These are phyloP conservation scores for Mortierella sp. DNA, from an alignment of 371 early-diverging fungal genomes.

Conservation along the genomic window DNA sequence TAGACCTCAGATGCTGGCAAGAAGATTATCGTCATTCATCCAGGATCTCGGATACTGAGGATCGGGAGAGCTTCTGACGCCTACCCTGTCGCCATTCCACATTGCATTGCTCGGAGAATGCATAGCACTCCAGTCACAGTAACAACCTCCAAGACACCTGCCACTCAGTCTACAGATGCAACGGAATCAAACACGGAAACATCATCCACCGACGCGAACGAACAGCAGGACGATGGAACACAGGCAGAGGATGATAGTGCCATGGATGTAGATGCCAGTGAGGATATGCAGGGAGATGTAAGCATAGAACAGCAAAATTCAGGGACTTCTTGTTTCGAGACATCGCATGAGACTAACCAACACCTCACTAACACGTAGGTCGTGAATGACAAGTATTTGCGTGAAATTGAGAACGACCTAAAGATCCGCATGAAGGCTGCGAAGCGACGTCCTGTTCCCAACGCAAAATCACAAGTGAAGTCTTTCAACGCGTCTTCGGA, in stretches of 20 bases:
- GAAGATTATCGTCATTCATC: conserved; percentile 83
- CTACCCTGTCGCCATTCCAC: conserved; percentile 79
- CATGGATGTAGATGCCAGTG: conserved; percentile 45
- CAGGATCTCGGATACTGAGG: conserved; percentile 84
- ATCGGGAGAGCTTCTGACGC: conserved; percentile 87
- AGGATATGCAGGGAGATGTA: conserved; percentile 12
- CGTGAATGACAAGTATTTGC: conserved; percentile 43
- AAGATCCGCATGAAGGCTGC: conserved; percentile 81
- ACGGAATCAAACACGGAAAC: conserved; percentile 1
- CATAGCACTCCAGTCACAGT: conserved; percentile 3
- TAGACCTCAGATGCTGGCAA: conserved; percentile 43
- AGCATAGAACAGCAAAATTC: neutral
- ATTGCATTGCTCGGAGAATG: conserved; percentile 79
- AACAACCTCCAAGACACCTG: neutral
- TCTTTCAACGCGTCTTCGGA: conserved; percentile 75
- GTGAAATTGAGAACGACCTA: conserved; percentile 68
- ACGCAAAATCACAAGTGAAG: conserved; percentile 76
- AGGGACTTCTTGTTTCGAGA: neutral
- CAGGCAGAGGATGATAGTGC: conserved; percentile 9
- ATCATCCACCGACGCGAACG: conserved; percentile 1
- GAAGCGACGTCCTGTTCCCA: conserved; percentile 80
- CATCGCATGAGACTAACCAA: neutral
- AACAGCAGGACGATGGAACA: neutral
- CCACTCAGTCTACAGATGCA: neutral
- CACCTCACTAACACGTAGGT: conserved; percentile 11